Evolutionary conservation across 2,329 filamentous ascomycete species (phyloP).

Genomic region (Colletotrichum echinochloae): DNA sequence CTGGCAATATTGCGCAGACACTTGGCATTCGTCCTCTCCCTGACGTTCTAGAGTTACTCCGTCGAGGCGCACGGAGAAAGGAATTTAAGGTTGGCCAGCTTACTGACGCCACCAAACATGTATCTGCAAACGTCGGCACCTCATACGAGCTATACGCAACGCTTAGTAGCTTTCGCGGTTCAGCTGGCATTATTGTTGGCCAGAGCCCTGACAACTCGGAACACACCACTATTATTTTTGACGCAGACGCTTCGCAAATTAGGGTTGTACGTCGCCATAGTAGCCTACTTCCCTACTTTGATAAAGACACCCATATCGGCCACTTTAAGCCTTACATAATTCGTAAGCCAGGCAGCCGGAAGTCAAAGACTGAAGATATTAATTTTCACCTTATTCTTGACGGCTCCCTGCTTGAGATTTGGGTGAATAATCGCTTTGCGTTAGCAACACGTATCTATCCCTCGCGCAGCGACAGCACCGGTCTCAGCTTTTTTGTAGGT

Average conservation of each 20-base stretch:
- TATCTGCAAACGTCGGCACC: slow-evolving; percentile 26
- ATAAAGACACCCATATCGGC: slow-evolving; percentile 36
- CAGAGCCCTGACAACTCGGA: slow-evolving; percentile 40
- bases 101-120: slow-evolving; percentile 5
- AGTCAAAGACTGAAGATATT: slow-evolving; percentile 25
- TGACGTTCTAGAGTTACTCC: slow-evolving; percentile 38
- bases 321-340: slow-evolving; percentile 40
- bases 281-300: slow-evolving; percentile 39
- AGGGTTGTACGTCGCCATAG: slow-evolving; percentile 35
- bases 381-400: slow-evolving; percentile 37
- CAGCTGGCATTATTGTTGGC: slow-evolving; percentile 34
- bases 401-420: slow-evolving; percentile 40
- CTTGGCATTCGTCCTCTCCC: slow-evolving; percentile 37
- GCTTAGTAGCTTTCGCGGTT: slow-evolving; percentile 23
- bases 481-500: slow-evolving; percentile 36
- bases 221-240: slow-evolving; percentile 39
- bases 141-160: slow-evolving; percentile 40
- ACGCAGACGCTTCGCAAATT: slow-evolving; percentile 30
- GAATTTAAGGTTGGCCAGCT: slow-evolving; percentile 30
- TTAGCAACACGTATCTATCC: slow-evolving; percentile 41
- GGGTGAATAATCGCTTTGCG: slow-evolving; percentile 41
- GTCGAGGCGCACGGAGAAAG: slow-evolving; percentile 23
- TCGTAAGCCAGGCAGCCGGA: not conserved
- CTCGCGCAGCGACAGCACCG: slow-evolving; percentile 39
- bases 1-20: slow-evolving; percentile 34